Percentiles rank a stretch among this genome's conserved stretches.
Evolutionary conservation across 2,329 filamentous ascomycete genomes (phyloP).

Genomic region (Hymenotorrendiella dingleyae): DNA sequence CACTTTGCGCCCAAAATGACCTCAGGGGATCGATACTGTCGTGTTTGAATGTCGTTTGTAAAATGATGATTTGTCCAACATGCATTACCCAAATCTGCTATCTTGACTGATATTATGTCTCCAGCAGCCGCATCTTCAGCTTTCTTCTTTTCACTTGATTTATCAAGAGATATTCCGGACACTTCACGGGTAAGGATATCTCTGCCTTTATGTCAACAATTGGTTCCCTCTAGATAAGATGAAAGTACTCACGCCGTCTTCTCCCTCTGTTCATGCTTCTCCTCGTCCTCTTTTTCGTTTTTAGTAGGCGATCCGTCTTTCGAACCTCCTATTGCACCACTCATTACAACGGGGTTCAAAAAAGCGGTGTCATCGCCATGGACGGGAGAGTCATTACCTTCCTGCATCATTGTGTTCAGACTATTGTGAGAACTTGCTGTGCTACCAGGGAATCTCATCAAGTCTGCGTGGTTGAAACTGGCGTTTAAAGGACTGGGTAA

Average conservation of each 20-base stretch:
- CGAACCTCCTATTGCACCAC: conserved; percentile 43
- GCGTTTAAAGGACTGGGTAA: conserved; percentile 91
- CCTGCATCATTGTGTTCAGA: conserved; percentile 77
- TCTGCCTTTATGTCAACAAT: no score
- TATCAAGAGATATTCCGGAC: conserved; percentile 89
- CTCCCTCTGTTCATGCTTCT: conserved; percentile 76
- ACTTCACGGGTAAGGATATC: conserved; percentile 90
- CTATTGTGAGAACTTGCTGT: conserved; percentile 63
- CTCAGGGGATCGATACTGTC: conserved; percentile 94
- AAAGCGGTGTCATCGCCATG: conserved; percentile 29
- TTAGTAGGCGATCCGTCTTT: conserved; percentile 43
- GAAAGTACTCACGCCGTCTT: conserved; percentile 77
- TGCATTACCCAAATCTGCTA: conserved; percentile 94
- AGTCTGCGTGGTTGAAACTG: conserved; percentile 75
- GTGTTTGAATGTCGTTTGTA: conserved; percentile 97
- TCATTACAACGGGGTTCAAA: conserved; percentile 45
- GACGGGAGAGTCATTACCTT: conserved; percentile 53
- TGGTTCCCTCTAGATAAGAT: no score
- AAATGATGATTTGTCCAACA: conserved; percentile 99
- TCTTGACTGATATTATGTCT: conserved; percentile 85
- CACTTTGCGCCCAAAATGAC: conserved; percentile 96
- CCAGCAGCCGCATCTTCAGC: conserved; percentile 48
- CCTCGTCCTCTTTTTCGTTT: conserved; percentile 43
- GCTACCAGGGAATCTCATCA: conserved; percentile 51
- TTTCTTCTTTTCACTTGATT: conserved; percentile 58